Evolutionary conservation across 768 basidiomycete species (phyloP), one percentile per base, ranked within the genome.

Genomic region (Mycena crocata): DNA sequence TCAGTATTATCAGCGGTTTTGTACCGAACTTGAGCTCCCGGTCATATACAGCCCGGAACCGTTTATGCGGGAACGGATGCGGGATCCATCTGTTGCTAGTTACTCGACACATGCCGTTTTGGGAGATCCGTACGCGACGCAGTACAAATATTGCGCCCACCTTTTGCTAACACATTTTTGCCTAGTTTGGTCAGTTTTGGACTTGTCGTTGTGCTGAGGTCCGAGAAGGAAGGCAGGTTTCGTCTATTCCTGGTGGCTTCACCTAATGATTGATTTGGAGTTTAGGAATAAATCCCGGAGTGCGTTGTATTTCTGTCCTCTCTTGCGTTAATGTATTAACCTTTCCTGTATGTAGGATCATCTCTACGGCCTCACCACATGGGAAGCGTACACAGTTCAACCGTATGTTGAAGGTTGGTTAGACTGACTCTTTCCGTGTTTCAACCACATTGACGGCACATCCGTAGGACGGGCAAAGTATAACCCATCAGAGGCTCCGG

Each of bases 151-250:
- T 10, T 44, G 23, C 24, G 19, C n/a, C 32, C 3, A 15, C 28
- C 35, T 23, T 40, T 4, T 37, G 49, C 37, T 34, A 26, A 19
- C 45, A 5, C 7, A 21, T 51, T 2, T n/a, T 31, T 28, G 12
- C 48, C 1, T 48, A 75, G 70, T 9, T 24, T 71, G 14, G 42
- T 45, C n/a, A 66, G 71, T 34, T 74, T 70, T 67, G 77, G 71
- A 10, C 71, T 83, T 26, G 77, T 74, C 12, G 64, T 72, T n/a
- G 78, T 82, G 31, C 45, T 81, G 23, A 73, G 79, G 23, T 78
- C 77, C 5, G 79, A 80, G 66, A 73, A 75, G 40, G 61, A 73
- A 21, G 65, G 71, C 26, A 70, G n/a, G 63, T 44, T 2, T 1
- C n/a, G 24, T 2, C 15, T 1, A 24, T 50, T 34, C 23, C 17